Conservation (phyloP, 1,284 basidiomycete species). For the Heterobasidion irregulare region DNA sequence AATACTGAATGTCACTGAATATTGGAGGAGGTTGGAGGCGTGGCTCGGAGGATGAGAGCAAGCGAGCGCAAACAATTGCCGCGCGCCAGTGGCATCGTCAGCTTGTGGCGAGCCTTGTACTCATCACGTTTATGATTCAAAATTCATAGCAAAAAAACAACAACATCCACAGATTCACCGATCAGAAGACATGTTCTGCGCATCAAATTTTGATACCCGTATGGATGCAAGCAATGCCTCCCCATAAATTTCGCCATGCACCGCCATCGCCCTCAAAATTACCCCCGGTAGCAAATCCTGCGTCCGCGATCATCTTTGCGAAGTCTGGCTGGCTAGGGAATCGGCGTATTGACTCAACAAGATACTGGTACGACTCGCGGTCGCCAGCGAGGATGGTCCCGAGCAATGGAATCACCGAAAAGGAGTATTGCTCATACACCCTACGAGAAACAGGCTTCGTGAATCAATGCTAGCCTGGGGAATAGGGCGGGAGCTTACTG, state of each 20-base stretch:
- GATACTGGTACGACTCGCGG: slow-evolving; percentile 92
- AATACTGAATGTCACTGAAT: neutral
- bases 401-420: slow-evolving; percentile 90
- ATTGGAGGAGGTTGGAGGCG: neutral
- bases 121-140: too few species aligned
- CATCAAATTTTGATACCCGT: slow-evolving; percentile 70
- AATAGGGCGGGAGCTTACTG: slow-evolving; percentile 56
- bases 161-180: too few species aligned
- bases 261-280: slow-evolving; percentile 72
- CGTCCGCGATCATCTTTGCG: slow-evolving; percentile 82
- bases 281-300: slow-evolving; percentile 75
- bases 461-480: neutral
- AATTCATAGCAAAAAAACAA: too few species aligned
- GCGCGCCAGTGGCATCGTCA: neutral
- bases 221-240: slow-evolving; percentile 81
- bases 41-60: neutral
- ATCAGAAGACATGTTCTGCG: too few species aligned
- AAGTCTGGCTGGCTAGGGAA: slow-evolving; percentile 92
- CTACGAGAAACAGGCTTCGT: slow-evolving; percentile 30
- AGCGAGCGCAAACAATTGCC: neutral
- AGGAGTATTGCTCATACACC: slow-evolving; percentile 93
- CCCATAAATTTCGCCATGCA: slow-evolving; percentile 83
- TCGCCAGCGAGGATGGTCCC: slow-evolving; percentile 96
- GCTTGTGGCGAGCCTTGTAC: neutral
- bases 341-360: slow-evolving; percentile 94